Base-by-base conservation (phyloP, 2,329 filamentous ascomycete species). In the Eutypella sp. region DNA sequence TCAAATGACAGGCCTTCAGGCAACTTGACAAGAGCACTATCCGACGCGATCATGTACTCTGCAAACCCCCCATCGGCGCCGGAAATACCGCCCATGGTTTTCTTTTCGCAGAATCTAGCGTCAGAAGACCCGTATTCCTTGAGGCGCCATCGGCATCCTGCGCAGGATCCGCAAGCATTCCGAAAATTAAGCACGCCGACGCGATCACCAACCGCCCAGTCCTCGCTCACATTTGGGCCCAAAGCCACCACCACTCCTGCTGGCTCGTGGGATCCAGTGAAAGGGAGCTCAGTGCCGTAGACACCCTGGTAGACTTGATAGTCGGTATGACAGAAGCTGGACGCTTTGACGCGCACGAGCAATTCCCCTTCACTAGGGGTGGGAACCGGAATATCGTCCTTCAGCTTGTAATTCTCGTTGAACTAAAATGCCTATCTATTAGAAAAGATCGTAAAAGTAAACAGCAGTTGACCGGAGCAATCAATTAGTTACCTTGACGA, bases 321-420 rank as follows among this genome's bases (percentile, higher is more conserved):
- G 38, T 67, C 66, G 2, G 65, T 66, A 41, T 67, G 65, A 44
- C 66, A 67, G 51, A 67, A 67, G 1, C 65, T 61, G 6, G 65
- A 65, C 3, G 65, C 65, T 24, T 62, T 50, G 37, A 67, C 50
- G 23, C 54, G 53, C 45, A 68, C 46, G 16, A 67, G 57, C 4
- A 67, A 54, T 19, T 66, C 59, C 40, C n/a, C n/a, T n/a, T n/a
- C n/a, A n/a, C n/a, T n/a, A n/a, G n/a, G n/a, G n/a, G n/a, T n/a
- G n/a, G n/a, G n/a, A n/a, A n/a, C n/a, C n/a, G n/a, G n/a, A n/a
- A n/a, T n/a, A n/a, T n/a, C n/a, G n/a, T n/a, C n/a, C n/a, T n/a
- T n/a, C n/a, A n/a, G n/a, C n/a, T n/a, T n/a, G n/a, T n/a, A n/a
- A n/a, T n/a, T n/a, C n/a, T n/a, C n/a, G n/a, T n/a, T n/a, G n/a